Evolutionary conservation across 1,284 basidiomycete species (phyloP), one percentile per base, ranked within the genome.

Genomic region (Veloboletus limbatus): DNA sequence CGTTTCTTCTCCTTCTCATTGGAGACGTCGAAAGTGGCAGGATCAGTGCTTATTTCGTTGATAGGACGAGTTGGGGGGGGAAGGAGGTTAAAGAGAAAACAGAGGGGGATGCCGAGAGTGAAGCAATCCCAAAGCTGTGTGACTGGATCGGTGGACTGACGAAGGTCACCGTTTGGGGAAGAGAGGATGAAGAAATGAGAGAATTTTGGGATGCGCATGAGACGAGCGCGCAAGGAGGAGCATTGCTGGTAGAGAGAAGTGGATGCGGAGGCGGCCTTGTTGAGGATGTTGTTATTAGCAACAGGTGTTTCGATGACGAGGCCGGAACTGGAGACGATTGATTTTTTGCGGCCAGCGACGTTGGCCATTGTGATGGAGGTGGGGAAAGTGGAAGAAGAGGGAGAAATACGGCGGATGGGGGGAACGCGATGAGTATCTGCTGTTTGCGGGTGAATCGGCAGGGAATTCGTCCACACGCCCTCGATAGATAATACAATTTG

Each of bases 41-140:
- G 77, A 55, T 82, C 74, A 6, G 86, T 89, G 63, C 82, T 78
- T 61, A 88, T 79, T 18, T 63, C 58, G 53, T 79, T 76, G 67
- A 82, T 87, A 35, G 81, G 77, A 52, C 77, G 75, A 48, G 79
- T 78, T 9, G 77, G 66, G 47, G 78, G 74, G 33, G 88, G 88
- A 48, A 96, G 83, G 61, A 88, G 82, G 72, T 99, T 97, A 77
- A 91, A 96, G 58, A 99, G 85, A 71, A 88, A 94, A 73, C 93
- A 96, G 53, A 99, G 86, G 28, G 95, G 88, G 26, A 92, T 86
- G 51, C 97, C 96, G 34, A 95, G 81, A 28, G 92, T 86, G 70
- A 99, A 90, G 63, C 89, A 84, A 63, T 95, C 91, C 85, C 94
- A 95, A 40, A 97, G 82, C 68, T 95, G 92, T 33, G 90, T 87